phyloP scores from a whole-genome alignment of 1,139 yeast species.

The Geotrichum phurueaensis region DNA sequence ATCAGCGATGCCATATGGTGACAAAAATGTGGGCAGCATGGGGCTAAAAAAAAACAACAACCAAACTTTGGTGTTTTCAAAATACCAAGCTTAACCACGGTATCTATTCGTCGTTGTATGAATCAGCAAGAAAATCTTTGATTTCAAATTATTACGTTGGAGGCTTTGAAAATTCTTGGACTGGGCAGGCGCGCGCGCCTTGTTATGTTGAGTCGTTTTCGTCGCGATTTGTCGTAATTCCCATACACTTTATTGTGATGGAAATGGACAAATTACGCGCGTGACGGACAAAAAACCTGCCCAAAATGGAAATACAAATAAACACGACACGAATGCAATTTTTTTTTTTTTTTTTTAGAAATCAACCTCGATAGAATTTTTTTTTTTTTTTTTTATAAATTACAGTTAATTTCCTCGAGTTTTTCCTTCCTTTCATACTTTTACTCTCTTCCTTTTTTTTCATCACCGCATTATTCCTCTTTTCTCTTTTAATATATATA shows the following conservation, averaged over 20 bases:
- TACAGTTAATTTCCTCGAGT: conserved; percentile 3
- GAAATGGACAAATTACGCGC: conserved; percentile 6
- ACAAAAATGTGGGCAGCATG: no score
- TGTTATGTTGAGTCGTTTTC: neutral
- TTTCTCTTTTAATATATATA: neutral
- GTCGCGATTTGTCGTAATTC: conserved; percentile 4
- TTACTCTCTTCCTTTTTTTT: neutral
- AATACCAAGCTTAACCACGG: neutral
- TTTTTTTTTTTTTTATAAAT: conserved; percentile 3
- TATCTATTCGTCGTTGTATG: neutral
- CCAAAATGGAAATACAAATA: neutral
- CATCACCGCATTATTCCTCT: neutral
- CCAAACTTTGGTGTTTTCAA: no score
- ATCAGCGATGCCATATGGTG: no score
- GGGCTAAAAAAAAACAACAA: no score
- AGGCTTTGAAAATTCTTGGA: neutral
- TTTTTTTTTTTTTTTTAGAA: neutral
- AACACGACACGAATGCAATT: conserved; percentile 8
- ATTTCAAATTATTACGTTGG: neutral
- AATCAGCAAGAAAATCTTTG: neutral
- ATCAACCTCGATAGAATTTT: neutral
- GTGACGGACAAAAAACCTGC: neutral
- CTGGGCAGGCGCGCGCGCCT: neutral
- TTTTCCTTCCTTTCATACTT: neutral
- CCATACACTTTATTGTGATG: neutral